Conservation (phyloP, 805 yeast genomes). For the Metschnikowia picachoensis region DNA sequence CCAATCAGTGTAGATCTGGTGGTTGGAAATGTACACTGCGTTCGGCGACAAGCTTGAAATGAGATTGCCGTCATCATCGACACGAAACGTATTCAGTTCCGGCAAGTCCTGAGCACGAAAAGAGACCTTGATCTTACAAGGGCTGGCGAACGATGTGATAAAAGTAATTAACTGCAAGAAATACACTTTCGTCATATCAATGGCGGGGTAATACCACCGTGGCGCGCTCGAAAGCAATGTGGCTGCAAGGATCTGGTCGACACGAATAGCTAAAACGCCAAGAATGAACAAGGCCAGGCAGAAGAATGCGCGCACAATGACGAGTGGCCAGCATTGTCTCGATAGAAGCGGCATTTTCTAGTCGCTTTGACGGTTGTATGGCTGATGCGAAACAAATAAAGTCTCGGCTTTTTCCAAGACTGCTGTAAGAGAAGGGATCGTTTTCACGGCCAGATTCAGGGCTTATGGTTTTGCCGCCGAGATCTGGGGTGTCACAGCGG, state of each 20-base stretch:
- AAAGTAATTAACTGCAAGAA: conserved; percentile 55
- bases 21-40: conserved; percentile 76
- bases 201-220: conserved; percentile 34
- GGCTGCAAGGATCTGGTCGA: conserved; percentile 43
- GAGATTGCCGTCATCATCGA: conserved; percentile 19
- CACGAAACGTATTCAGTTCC: conserved; percentile 26
- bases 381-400: no score
- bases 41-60: conserved; percentile 39
- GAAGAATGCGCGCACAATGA: conserved; percentile 22
- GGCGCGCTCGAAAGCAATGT: conserved; percentile 29
- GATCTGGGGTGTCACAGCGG: no score
- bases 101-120: conserved; percentile 38
- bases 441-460: no score
- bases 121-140: conserved; percentile 50
- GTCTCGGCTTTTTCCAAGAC: no score
- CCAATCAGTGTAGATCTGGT: conserved; percentile 95
- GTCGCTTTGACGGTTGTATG: no score
- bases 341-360: conserved; percentile 5
- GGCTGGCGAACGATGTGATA: conserved; percentile 47
- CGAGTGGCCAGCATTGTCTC: conserved; percentile 8
- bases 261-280: conserved; percentile 39
- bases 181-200: conserved; percentile 53
- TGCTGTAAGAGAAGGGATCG: no score
- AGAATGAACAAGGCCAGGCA: conserved; percentile 21
- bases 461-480: no score